phyloP scores from a whole-genome alignment of 2,329 filamentous ascomycete species.

The Colletotrichum shisoi region DNA sequence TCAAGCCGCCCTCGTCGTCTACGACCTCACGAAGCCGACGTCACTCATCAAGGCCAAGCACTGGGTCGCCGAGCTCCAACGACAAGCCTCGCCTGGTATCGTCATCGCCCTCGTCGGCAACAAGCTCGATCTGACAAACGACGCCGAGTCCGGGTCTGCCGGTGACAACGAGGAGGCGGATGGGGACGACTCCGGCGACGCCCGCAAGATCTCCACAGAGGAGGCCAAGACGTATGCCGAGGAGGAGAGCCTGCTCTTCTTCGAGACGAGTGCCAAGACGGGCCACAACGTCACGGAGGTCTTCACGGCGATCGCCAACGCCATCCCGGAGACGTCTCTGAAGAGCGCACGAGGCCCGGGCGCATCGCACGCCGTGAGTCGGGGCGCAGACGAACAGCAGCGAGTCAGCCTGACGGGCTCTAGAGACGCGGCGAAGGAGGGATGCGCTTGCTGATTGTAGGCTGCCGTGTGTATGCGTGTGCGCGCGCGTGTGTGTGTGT shows the following conservation, averaged over 20 bases:
- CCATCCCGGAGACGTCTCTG: constrained; percentile 94
- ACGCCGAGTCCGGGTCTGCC: constrained; percentile 60
- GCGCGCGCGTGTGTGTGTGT: constrained; percentile 8
- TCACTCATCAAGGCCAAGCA: constrained; percentile 97
- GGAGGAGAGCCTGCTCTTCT: constrained; percentile 92
- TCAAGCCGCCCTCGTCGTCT: constrained; percentile 95
- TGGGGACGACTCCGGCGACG: constrained; percentile 72
- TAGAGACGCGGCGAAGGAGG: constrained; percentile 81
- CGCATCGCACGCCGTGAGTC: constrained; percentile 65
- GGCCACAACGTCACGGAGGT: constrained; percentile 94
- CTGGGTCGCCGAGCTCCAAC: constrained; percentile 97
- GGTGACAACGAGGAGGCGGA: constrained; percentile 60
- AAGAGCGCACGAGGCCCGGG: constrained; percentile 84
- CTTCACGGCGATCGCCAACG: constrained; percentile 97
- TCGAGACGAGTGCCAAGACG: constrained; percentile 97
- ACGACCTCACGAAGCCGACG: constrained; percentile 96
- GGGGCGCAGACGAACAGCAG: constrained; percentile 68
- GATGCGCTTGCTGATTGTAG: constrained; percentile 78
- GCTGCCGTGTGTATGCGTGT: constrained; percentile 1
- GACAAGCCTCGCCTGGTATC: constrained; percentile 94
- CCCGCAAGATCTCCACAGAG: constrained; percentile 86
- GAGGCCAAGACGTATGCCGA: constrained; percentile 94
- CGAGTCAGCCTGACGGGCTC: constrained; percentile 84
- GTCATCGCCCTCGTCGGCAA: constrained; percentile 97
- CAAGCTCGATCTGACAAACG: constrained; percentile 87